These are phyloP conservation scores for Cardiospermum halicacabum DNA, from an alignment of 345 rosid species.

Conservation along the genomic window DNA sequence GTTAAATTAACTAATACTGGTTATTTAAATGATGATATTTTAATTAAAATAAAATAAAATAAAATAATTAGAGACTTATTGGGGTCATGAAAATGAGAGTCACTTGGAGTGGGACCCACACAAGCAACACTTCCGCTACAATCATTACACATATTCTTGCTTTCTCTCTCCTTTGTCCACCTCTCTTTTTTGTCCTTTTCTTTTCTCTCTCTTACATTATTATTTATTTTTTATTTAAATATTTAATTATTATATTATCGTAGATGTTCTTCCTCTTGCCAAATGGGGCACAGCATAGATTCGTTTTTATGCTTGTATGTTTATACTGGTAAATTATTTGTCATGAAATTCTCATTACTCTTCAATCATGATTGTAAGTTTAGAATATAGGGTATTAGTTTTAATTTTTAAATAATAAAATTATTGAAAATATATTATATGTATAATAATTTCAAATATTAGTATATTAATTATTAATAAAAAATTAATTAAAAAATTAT, in stretches of 20 bases:
- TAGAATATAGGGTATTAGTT: too few species aligned
- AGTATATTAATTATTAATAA: too few species aligned
- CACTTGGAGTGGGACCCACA: constrained; percentile 20
- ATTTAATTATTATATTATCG: too few species aligned
- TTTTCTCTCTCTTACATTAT: background rate
- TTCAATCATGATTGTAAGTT: too few species aligned
- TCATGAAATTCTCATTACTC: background rate
- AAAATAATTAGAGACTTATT: background rate
- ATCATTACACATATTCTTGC: constrained; percentile 23
- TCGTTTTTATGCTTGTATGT: background rate
- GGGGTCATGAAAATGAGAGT: constrained; percentile 27
- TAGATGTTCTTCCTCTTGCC: background rate
- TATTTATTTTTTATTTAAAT: background rate
- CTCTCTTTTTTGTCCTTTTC: constrained; percentile 16
- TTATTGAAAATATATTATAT: too few species aligned
- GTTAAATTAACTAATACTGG: background rate
- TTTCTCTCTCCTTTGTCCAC: background rate
- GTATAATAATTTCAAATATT: too few species aligned
- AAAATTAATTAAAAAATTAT: too few species aligned
- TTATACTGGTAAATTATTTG: background rate
- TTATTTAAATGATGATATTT: background rate
- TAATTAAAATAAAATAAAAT: background rate
- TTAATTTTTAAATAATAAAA: too few species aligned
- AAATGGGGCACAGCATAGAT: constrained; percentile 7
- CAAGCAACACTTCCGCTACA: constrained; percentile 16